Evolutionary conservation across 169 alveolate species (phyloP).

Genomic region (Cyclospora cayetanensis): DNA sequence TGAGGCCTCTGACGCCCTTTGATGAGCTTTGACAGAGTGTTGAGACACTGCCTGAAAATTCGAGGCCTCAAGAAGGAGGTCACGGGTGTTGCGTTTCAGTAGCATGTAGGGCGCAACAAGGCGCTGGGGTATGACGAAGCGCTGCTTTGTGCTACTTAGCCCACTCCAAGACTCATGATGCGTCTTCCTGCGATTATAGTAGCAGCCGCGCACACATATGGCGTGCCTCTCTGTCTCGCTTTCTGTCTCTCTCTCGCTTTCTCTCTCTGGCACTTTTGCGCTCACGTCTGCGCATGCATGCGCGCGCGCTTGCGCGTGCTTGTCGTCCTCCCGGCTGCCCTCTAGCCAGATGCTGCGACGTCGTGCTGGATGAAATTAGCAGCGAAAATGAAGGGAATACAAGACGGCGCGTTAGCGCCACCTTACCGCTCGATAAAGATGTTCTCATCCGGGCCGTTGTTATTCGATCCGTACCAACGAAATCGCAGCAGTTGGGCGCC

Average conservation of each 20-base stretch:
- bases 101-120: slow-evolving; percentile 39
- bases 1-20: not conserved
- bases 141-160: slow-evolving; percentile 81
- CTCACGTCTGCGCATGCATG: too few relatives aligned
- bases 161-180: slow-evolving; percentile 88
- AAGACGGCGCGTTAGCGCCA: not conserved
- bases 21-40: not conserved
- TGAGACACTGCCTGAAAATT: not conserved
- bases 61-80: slow-evolving; percentile 47
- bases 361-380: not conserved
- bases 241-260: not conserved
- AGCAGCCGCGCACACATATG: not conserved
- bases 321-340: not conserved
- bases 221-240: not conserved
- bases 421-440: slow-evolving; percentile 71
- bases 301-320: too few relatives aligned
- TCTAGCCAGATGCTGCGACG: too few relatives aligned
- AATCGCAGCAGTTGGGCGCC: slow-evolving; percentile 83
- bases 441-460: slow-evolving; percentile 77
- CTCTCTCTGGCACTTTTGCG: too few relatives aligned
- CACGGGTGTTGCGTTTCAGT: slow-evolving; percentile 39
- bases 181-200: slow-evolving; percentile 80
- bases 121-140: slow-evolving; percentile 76
- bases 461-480: slow-evolving; percentile 84
- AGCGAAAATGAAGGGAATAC: not conserved